phyloP scores from a whole-genome alignment of 2,329 filamentous ascomycete genomes.

The Claviceps humidiphila region DNA sequence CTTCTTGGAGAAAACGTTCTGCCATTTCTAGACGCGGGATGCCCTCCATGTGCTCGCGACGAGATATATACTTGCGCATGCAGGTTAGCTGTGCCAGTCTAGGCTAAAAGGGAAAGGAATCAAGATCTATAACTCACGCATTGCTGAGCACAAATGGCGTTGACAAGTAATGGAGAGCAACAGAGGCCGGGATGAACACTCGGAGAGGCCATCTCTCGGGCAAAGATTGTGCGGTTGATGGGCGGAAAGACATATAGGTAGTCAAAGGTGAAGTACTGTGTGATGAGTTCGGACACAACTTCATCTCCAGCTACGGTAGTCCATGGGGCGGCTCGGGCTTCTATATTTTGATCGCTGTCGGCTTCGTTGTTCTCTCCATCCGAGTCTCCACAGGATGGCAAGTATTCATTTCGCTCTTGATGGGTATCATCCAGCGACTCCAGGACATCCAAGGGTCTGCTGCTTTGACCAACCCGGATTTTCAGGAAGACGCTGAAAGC shows the following conservation, averaged over 20 bases:
- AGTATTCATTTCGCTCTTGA: not conserved
- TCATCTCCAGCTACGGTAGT: slow-evolving; percentile 1
- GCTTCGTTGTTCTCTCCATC: not conserved
- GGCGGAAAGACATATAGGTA: slow-evolving; percentile 5
- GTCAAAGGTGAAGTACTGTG: slow-evolving; percentile 5
- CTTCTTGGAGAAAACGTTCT: slow-evolving; percentile 1
- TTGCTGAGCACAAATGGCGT: slow-evolving; percentile 5
- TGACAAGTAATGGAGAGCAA: slow-evolving; percentile 4
- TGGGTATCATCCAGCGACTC: not conserved
- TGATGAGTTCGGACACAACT: slow-evolving; percentile 3
- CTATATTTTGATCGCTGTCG: not conserved
- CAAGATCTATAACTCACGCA: slow-evolving; percentile 1
- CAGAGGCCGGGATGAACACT: not conserved
- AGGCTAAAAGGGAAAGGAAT: not conserved
- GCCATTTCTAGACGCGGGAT: slow-evolving; percentile 2
- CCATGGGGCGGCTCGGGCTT: slow-evolving; percentile 1
- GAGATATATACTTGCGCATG: slow-evolving; percentile 1
- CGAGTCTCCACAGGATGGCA: slow-evolving; percentile 1
- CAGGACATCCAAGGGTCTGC: slow-evolving; percentile 3
- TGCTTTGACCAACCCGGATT: not conserved
- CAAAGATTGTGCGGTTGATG: not conserved
- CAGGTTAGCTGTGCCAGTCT: not conserved
- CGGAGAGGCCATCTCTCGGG: not conserved
- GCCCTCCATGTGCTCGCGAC: not conserved
- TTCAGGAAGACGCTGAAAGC: slow-evolving; percentile 1